Percentiles rank a stretch among this genome's conserved stretches.
phyloP scores from a whole-genome alignment of 73 alveolate species.

The Paramecium octaurelia region DNA sequence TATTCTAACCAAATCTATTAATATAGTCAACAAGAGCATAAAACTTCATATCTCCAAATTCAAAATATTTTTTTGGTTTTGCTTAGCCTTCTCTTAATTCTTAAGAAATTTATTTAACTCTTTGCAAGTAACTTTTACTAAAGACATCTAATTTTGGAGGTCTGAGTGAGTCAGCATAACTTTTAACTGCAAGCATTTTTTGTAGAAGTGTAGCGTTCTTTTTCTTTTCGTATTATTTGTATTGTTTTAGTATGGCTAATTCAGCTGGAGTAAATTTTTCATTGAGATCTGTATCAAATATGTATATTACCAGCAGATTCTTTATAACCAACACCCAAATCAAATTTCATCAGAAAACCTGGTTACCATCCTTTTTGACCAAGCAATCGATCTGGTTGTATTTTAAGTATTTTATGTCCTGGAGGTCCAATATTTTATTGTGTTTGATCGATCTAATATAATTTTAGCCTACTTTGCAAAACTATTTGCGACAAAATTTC shows the following conservation, averaged over 20 bases:
- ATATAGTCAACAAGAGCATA: slow-evolving; percentile 15
- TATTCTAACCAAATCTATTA: neutral
- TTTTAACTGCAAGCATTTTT: slow-evolving; percentile 7
- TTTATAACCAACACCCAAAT: slow-evolving; percentile 19
- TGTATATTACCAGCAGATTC: neutral
- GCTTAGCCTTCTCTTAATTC: neutral
- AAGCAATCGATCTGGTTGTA: slow-evolving; percentile 14
- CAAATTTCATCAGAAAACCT: neutral
- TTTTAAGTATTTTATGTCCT: neutral
- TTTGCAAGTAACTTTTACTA: neutral
- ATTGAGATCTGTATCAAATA: neutral
- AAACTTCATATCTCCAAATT: neutral
- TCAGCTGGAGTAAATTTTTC: slow-evolving; percentile 31
- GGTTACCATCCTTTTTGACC: slow-evolving; percentile 47
- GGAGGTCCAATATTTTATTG: slow-evolving; percentile 21
- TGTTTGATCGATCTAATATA: slow-evolving; percentile 12
- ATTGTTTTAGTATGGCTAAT: neutral
- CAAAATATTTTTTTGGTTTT: neutral
- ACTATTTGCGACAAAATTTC: neutral
- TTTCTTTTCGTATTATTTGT: neutral
- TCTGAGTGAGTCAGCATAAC: neutral
- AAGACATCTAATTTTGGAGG: neutral
- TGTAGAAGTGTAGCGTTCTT: neutral
- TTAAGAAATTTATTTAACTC: neutral
- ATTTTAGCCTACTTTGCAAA: neutral